phyloP scores from a whole-genome alignment of 192 early-diverging fungal genomes.

The Rhizophagus sp. region DNA sequence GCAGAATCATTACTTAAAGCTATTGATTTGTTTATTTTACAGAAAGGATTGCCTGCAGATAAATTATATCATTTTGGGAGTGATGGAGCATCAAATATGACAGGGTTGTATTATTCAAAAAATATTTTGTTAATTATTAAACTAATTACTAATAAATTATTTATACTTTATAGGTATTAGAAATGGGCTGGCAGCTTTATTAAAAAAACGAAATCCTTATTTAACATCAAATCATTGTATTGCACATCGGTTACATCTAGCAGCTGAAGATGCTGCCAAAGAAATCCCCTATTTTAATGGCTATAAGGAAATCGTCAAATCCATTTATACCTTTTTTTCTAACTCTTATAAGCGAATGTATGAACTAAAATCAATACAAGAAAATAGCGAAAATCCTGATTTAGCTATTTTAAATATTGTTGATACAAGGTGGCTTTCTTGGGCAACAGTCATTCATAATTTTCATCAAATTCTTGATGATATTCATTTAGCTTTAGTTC shows the following conservation, averaged over 20 bases:
- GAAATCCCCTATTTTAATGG: background rate
- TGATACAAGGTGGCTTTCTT: conserved; percentile 1
- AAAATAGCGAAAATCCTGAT: background rate
- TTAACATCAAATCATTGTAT: too few species aligned
- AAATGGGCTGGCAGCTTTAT: too few species aligned
- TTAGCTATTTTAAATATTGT: conserved; percentile 6
- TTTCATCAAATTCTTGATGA: conserved; percentile 11
- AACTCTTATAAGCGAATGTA: background rate
- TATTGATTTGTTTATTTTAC: background rate
- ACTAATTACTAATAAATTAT: too few species aligned
- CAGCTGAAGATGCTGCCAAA: background rate
- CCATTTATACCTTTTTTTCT: background rate
- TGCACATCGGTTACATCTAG: background rate
- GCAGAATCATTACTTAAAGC: background rate
- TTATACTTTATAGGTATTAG: too few species aligned
- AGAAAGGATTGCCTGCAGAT: background rate
- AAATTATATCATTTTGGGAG: background rate
- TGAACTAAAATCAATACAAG: background rate
- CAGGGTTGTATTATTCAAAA: too few species aligned
- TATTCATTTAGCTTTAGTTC: background rate
- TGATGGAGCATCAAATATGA: too few species aligned
- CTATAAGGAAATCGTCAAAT: background rate
- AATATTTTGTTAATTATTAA: too few species aligned
- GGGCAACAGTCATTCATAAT: background rate
- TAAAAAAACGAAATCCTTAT: too few species aligned